Evolutionary conservation across 164 flowering plant species (phyloP).

Genomic region (Magnolia kwangsiensis): DNA sequence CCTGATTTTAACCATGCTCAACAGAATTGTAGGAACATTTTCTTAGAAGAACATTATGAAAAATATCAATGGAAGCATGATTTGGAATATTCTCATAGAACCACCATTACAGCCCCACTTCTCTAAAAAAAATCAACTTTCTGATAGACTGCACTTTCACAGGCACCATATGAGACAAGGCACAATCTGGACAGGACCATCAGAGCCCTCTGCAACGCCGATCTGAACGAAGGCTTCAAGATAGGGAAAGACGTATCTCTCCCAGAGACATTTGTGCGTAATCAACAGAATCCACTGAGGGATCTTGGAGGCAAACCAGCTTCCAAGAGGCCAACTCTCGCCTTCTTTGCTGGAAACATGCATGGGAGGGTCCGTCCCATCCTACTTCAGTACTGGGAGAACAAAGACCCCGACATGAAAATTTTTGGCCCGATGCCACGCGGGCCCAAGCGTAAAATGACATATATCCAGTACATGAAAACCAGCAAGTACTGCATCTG

Average conservation of each 20-base stretch:
- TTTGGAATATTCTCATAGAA: no score
- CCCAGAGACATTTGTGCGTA: conserved; percentile 29
- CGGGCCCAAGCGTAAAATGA: conserved; percentile 2
- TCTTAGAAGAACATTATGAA: no score
- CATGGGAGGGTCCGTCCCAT: conserved; percentile 35
- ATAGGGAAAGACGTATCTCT: conserved; percentile 33
- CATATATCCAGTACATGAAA: conserved; percentile 16
- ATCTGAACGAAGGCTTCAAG: conserved; percentile 27
- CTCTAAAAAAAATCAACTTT: not conserved
- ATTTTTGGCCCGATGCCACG: conserved; percentile 16
- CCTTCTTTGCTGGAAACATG: conserved; percentile 41
- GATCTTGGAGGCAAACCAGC: conserved; percentile 33
- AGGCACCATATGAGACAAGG: conserved; percentile 32
- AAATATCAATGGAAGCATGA: no score
- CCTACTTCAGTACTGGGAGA: conserved; percentile 30
- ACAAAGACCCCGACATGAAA: conserved; percentile 26
- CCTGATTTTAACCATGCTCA: no score
- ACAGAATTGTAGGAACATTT: no score
- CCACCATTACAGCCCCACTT: not conserved
- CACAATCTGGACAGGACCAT: conserved; percentile 17
- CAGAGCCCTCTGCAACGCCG: conserved; percentile 38
- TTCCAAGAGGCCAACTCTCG: conserved; percentile 27
- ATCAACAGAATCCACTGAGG: conserved; percentile 16
- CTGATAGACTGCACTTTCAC: conserved; percentile 3
- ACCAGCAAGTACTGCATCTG: conserved; percentile 35